phyloP scores from a whole-genome alignment of 2,329 filamentous ascomycete genomes.

The Aspergillus calidoustus region DNA sequence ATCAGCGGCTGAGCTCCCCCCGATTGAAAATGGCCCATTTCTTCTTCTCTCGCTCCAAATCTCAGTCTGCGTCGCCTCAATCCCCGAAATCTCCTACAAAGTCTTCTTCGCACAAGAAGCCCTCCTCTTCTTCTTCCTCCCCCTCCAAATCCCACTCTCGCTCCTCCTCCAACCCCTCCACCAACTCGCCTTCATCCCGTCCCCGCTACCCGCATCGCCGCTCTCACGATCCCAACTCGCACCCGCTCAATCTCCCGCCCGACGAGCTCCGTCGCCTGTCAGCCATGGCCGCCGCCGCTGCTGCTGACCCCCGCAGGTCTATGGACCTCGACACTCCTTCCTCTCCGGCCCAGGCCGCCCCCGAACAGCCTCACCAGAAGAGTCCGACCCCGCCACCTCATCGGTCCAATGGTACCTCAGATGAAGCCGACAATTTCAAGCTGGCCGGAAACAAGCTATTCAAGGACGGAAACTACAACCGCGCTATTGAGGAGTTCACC shows the following conservation, averaged over 20 bases:
- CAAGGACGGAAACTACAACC: conserved; percentile 87
- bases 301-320: conserved; percentile 56
- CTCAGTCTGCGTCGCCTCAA: conserved; percentile 23
- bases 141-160: conserved; percentile 30
- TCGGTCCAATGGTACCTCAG: conserved; percentile 56
- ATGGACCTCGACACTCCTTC: conserved; percentile 77
- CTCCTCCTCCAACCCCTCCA: conserved; percentile 36
- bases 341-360: conserved; percentile 37
- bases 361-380: conserved; percentile 34
- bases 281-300: conserved; percentile 55
- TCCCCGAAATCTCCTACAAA: conserved; percentile 25
- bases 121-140: conserved; percentile 14
- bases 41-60: conserved; percentile 43
- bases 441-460: conserved; percentile 93
- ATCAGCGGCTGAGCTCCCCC: conserved; percentile 24
- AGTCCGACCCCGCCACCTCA: conserved; percentile 54
- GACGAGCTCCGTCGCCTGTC: conserved; percentile 83
- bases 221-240: conserved; percentile 63
- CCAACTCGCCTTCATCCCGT: conserved; percentile 29
- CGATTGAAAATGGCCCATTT: conserved; percentile 40
- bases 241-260: conserved; percentile 87
- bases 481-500: conserved; percentile 90
- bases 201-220: conserved; percentile 32
- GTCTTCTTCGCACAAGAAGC: conserved; percentile 1
- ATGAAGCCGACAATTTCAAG: conserved; percentile 92